Evolutionary conservation across 306 rosid species (phyloP), one percentile per base, ranked within the genome.

Genomic region (Trifolium dubium): DNA sequence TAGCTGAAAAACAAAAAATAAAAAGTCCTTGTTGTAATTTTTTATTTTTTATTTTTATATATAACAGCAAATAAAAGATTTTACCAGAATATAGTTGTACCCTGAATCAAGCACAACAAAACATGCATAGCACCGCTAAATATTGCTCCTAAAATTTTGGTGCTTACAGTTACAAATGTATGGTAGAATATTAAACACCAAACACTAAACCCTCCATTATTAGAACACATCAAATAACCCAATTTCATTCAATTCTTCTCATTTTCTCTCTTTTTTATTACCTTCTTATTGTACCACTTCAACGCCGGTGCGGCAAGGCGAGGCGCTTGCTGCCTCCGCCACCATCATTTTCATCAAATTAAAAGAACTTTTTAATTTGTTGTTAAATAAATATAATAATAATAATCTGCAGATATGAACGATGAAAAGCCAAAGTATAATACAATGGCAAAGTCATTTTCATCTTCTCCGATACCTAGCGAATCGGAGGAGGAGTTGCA

Each of bases 401-500:
- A 29, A 28, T 58, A 5, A 13, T 28, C 12, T 40, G 17, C 19
- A 17, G 40, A 32, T 37, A 71, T 75, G 70, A 40, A 9, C 34
- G 63, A 30, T 8, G 67, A 71, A 18, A 73, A 40, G 58, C 71
- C 19, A 49, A 61, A 32, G 29, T 64, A 15, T 0, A 60, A 32
- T 0, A 10, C 3, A 1, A 3, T n/a, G 68, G 69, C 72, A 0
- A 6, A 5, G 35, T 29, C 63, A 23, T 54, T 9, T 1, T 56
- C 62, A 0, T 62, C 69, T 1, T 59, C 69, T 2, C 47, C 81
- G 54, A 3, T 55, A 0, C 40, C 64, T 44, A 67, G 71, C 35
- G 86, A 80, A 5, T 83, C 92, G 0, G 84, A 77, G 2, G 87
- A 83, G 63, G 96, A 88, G 73, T 49, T 86, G 53, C 88, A 84